Evolutionary conservation across 805 yeast species (phyloP), one percentile per base, ranked within the genome.

Genomic region (Cyberlindnera americana): DNA sequence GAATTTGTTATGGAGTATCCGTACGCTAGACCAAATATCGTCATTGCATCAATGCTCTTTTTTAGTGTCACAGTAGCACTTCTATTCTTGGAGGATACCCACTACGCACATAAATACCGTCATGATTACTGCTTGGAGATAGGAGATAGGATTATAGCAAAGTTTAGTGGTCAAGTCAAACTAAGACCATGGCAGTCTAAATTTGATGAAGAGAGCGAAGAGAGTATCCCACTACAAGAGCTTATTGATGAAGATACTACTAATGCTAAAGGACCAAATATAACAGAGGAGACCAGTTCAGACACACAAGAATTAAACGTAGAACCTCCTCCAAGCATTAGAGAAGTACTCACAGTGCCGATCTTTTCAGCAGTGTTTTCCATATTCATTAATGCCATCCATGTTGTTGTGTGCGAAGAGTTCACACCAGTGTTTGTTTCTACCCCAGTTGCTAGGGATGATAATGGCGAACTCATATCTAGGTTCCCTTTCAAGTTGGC

Each of bases 401-500:
- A 44, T 26, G 35, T 40, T 11, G 41, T 40, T 9, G 41, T 40
- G 4, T 30, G 25, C 23, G 47, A 44, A 13, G 47, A 40, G 25
- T 40, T 43, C 35, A 24, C 38, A 6, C 47, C 47, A 2, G 39
- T 43, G 7, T 43, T 38, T 30, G 31, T 43, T 11, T 35, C 41
- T 1, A 29, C 40, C 6, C 40, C 31, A 11, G 41, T 52, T 7
- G 44, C 40, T 1, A 37, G 49, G 28, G 41, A 44, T 15, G 25
- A 31, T 4, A 21, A 35, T 9, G 56, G 56, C 1, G 12, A 34
- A 2, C 37, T 52, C 16, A 16, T 33, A 1, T 52, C 56, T 2
- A 26, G 30, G 6, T 42, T 52, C 33, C 56, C 56, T 13, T 46
- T 44, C 29, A 46, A 46, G 18, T 15, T 52, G 6, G 47, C 46